Conservation (phyloP, 495 filamentous ascomycete species). For the Bryoglossum gracile region DNA sequence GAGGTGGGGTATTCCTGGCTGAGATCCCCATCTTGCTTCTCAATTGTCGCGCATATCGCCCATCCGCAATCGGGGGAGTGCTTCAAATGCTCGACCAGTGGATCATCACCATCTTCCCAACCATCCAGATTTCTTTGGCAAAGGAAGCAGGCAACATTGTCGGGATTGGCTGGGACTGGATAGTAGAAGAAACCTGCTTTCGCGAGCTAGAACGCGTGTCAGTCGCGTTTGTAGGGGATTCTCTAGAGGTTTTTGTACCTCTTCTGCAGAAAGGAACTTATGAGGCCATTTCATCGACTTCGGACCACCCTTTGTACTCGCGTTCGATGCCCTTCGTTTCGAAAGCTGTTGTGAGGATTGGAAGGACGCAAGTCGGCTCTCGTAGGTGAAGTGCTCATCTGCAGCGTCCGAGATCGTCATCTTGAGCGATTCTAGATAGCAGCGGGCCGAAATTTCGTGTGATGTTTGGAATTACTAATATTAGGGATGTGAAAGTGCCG, state of each 20-base stretch:
- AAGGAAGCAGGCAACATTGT: conserved; percentile 85
- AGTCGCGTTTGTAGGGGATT: no score
- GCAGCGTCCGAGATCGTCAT: conserved; percentile 28
- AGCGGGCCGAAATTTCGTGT: not conserved
- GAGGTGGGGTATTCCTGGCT: conserved; percentile 64
- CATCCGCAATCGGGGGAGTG: conserved; percentile 77
- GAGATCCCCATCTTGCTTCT: conserved; percentile 55
- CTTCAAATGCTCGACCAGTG: conserved; percentile 74
- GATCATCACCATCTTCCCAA: conserved; percentile 81
- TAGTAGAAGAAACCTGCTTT: conserved; percentile 86
- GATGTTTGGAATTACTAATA: not conserved
- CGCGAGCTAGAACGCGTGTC: conserved; percentile 47
- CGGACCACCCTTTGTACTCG: conserved; percentile 43
- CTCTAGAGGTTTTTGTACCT: no score
- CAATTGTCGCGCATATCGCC: conserved; percentile 72
- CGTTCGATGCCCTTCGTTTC: conserved; percentile 61
- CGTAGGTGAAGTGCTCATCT: conserved; percentile 49
- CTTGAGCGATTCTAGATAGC: no score
- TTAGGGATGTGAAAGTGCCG: not conserved
- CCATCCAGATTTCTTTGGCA: conserved; percentile 75
- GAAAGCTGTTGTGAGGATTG: conserved; percentile 47
- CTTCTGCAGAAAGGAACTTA: conserved; percentile 52
- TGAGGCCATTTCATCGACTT: conserved; percentile 72
- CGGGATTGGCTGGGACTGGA: conserved; percentile 61
- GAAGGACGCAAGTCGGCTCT: conserved; percentile 72